phyloP scores from a whole-genome alignment of 441 rosid species.

The Melastoma candidum region DNA sequence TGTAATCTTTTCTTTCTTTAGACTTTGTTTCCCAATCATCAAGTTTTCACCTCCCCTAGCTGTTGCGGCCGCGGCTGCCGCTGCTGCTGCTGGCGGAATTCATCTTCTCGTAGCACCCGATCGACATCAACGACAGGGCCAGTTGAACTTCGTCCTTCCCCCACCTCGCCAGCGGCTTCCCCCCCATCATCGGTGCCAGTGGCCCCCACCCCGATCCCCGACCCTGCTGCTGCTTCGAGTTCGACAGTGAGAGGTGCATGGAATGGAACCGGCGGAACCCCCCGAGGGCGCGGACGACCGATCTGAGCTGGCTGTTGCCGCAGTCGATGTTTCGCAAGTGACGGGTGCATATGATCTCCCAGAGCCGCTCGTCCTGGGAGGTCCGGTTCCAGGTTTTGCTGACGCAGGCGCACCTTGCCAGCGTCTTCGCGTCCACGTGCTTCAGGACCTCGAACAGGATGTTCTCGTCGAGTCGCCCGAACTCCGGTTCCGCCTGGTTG shows the following conservation, averaged over 20 bases:
- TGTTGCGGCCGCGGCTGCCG: no score
- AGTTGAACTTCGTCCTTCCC: slow-evolving; percentile 86
- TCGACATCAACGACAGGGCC: slow-evolving; percentile 53
- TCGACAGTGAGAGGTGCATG: slow-evolving; percentile 61
- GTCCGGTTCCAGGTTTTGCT: slow-evolving; percentile 75
- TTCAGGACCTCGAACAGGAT: slow-evolving; percentile 76
- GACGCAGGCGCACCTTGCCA: slow-evolving; percentile 69
- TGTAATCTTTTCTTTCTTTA: no score
- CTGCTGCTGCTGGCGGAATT: no score
- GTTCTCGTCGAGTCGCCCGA: slow-evolving; percentile 64
- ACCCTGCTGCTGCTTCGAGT: slow-evolving; percentile 21
- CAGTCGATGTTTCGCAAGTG: slow-evolving; percentile 83
- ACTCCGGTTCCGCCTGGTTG: slow-evolving; percentile 21
- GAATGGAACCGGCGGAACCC: slow-evolving; percentile 66
- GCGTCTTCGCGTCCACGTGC: slow-evolving; percentile 69
- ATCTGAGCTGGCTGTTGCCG: slow-evolving; percentile 63
- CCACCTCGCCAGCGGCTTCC: slow-evolving; percentile 45
- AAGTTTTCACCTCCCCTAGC: no score
- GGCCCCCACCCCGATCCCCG: slow-evolving; percentile 24
- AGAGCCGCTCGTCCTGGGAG: slow-evolving; percentile 76
- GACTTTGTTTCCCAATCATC: no score
- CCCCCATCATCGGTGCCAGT: slow-evolving; percentile 34
- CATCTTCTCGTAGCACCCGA: no score
- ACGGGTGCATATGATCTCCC: slow-evolving; percentile 94
- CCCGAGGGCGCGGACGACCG: slow-evolving; percentile 85